These are phyloP conservation scores for Elsinoe arachidis DNA, from an alignment of 2,329 filamentous ascomycete species.

Conservation along the genomic window DNA sequence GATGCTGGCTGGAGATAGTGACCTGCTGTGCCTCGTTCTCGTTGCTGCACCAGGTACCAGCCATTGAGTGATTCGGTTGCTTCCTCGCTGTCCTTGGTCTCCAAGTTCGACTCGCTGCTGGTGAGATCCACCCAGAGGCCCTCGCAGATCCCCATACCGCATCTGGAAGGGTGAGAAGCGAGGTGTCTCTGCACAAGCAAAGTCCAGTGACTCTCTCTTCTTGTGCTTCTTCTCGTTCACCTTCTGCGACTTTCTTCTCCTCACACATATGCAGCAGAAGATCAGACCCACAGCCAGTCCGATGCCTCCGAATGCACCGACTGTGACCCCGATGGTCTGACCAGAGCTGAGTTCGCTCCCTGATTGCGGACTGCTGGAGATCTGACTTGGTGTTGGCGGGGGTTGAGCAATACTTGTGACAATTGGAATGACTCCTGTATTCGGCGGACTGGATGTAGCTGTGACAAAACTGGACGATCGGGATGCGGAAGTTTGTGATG, in stretches of 20 bases:
- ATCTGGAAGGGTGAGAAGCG: constrained; percentile 17
- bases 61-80: constrained; percentile 19
- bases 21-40: neutral
- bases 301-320: constrained; percentile 25
- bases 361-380: neutral
- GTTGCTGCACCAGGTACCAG: neutral
- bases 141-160: constrained; percentile 13
- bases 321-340: constrained; percentile 27
- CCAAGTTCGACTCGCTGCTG: constrained; percentile 3
- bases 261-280: constrained; percentile 15
- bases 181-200: constrained; percentile 25
- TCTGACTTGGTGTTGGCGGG: neutral
- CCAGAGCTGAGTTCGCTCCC: constrained; percentile 23
- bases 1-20: constrained; percentile 19
- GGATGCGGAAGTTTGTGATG: neutral
- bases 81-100: neutral
- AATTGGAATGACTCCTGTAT: neutral
- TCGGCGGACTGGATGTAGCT: neutral
- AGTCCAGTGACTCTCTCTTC: constrained; percentile 25
- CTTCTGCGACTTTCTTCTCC: constrained; percentile 12
- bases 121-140: constrained; percentile 1
- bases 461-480: neutral
- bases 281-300: constrained; percentile 19
- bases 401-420: neutral
- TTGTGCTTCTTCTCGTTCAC: constrained; percentile 9